A percentile compares a stretch with the other conserved stretches of the same genome.
Conservation (phyloP, 176 grass and related monocot species). For the Saccharum officinarum region DNA sequence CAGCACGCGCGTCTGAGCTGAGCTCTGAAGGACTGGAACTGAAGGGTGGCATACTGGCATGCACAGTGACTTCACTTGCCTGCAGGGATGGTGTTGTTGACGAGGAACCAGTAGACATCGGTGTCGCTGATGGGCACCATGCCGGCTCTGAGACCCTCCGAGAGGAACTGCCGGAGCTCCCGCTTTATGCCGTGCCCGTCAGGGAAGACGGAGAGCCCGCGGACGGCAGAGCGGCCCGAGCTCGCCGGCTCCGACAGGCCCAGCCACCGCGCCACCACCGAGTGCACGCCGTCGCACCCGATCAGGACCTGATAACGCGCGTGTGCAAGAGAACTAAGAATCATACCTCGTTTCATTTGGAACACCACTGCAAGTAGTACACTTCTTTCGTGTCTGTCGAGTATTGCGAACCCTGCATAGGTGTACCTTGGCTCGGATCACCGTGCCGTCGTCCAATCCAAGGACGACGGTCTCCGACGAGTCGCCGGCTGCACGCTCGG, state of each 20-base stretch:
- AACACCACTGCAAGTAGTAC: no score
- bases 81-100: slow-evolving; percentile 41
- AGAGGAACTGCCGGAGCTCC: slow-evolving; percentile 49
- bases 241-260: slow-evolving; percentile 44
- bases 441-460: slow-evolving; percentile 54
- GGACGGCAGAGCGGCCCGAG: slow-evolving; percentile 39
- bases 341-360: no score
- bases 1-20: not conserved
- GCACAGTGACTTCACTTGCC: slow-evolving; percentile 10
- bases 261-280: slow-evolving; percentile 62
- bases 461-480: slow-evolving; percentile 38
- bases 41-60: not conserved
- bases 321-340: no score
- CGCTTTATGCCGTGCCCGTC: slow-evolving; percentile 48
- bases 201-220: slow-evolving; percentile 50
- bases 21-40: not conserved
- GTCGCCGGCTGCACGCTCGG: not conserved
- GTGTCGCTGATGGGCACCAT: slow-evolving; percentile 52
- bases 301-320: slow-evolving; percentile 41
- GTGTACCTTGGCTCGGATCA: slow-evolving; percentile 66
- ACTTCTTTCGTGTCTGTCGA: not conserved
- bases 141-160: slow-evolving; percentile 42
- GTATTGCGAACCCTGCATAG: not conserved
- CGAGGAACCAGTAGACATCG: slow-evolving; percentile 52
- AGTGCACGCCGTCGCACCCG: slow-evolving; percentile 73